Conservation (phyloP, 805 yeast genomes). For the Saccharomycopsis sp. region DNA sequence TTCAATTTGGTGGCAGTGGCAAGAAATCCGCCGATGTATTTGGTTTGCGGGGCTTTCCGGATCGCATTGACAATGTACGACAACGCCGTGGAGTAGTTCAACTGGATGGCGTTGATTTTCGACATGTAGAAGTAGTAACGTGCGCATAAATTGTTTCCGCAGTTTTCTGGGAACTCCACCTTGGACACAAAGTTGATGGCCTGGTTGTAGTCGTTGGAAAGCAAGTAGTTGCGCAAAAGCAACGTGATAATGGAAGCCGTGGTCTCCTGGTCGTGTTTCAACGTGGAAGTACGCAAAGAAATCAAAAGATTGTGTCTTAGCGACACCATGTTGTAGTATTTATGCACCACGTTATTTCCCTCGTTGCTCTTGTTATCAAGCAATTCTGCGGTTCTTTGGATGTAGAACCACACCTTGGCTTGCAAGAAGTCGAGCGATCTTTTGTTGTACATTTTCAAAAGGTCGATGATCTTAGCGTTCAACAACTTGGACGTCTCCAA, state of each 20-base stretch:
- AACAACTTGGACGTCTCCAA: slow-evolving; percentile 44
- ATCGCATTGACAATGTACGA: slow-evolving; percentile 91
- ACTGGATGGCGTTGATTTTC: slow-evolving; percentile 84
- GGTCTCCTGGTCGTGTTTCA: slow-evolving; percentile 89
- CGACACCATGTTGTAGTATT: slow-evolving; percentile 37
- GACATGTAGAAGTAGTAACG: slow-evolving; percentile 89
- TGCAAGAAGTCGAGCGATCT: slow-evolving; percentile 79
- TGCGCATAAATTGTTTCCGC: slow-evolving; percentile 82
- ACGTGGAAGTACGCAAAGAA: slow-evolving; percentile 78
- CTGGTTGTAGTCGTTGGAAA: slow-evolving; percentile 73
- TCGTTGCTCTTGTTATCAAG: slow-evolving; percentile 25
- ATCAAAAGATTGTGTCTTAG: slow-evolving; percentile 64
- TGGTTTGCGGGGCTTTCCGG: slow-evolving; percentile 91
- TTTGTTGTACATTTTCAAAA: slow-evolving; percentile 58
- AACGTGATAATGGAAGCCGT: slow-evolving; percentile 83
- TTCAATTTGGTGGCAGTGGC: slow-evolving; percentile 86
- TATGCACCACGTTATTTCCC: slow-evolving; percentile 8
- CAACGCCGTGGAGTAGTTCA: slow-evolving; percentile 85
- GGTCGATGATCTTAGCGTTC: slow-evolving; percentile 43
- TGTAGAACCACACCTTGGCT: slow-evolving; percentile 92
- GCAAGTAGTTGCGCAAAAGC: slow-evolving; percentile 71
- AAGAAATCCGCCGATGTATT: slow-evolving; percentile 75
- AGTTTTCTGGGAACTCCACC: slow-evolving; percentile 78
- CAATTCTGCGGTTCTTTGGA: slow-evolving; percentile 70
- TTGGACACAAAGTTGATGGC: slow-evolving; percentile 88